A percentile compares a stretch with the other conserved stretches of the same genome.
Evolutionary conservation across 164 flowering plant species (phyloP).

Genomic region (Liriodendron chinense): DNA sequence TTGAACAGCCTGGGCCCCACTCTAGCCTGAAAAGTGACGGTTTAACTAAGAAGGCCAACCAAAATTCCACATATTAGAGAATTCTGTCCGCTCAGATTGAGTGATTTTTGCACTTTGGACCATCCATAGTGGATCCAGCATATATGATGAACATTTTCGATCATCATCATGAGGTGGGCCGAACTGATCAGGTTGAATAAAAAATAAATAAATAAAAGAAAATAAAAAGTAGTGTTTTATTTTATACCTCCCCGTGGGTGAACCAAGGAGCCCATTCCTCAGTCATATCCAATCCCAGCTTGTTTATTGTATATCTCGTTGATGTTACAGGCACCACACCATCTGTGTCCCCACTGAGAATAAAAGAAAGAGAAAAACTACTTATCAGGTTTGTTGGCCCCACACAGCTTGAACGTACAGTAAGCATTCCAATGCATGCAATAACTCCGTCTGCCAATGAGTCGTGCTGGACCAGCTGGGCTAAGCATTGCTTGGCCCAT

Average conservation of each 20-base stretch:
- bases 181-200: background rate
- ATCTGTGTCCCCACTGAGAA: conserved; percentile 18
- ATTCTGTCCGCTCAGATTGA: too few species aligned
- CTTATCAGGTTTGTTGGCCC: background rate
- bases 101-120: too few species aligned
- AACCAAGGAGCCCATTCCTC: conserved; percentile 19
- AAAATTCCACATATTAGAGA: too few species aligned
- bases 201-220: too few species aligned
- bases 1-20: background rate
- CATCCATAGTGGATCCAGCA: too few species aligned
- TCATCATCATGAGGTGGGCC: background rate
- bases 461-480: too few species aligned
- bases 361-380: background rate
- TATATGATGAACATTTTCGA: too few species aligned
- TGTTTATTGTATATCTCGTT: conserved; percentile 14
- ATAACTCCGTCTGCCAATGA: background rate
- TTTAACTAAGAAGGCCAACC: too few species aligned
- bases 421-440: background rate
- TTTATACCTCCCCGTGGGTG: conserved; percentile 10
- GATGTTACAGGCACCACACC: conserved; percentile 16
- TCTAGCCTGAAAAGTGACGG: too few species aligned
- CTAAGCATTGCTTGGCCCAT: too few species aligned
- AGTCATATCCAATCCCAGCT: conserved; percentile 14
- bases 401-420: background rate
- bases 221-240: background rate